phyloP scores from a whole-genome alignment of 108 stramenopile species.

The Cyclostephanos invisitatus region DNA sequence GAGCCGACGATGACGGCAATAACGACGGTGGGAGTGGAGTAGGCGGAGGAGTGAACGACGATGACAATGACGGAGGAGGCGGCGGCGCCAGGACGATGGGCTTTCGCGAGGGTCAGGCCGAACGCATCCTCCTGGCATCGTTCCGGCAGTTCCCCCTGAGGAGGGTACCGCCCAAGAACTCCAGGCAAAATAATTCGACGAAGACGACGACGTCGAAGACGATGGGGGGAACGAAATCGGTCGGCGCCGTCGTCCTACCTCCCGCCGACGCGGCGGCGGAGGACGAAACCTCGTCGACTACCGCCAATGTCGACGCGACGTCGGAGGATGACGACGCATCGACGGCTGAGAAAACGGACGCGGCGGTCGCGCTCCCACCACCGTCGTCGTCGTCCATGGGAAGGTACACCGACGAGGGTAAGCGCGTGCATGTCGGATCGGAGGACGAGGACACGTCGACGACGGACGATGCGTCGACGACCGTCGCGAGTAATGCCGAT shows the following conservation, averaged over 20 bases:
- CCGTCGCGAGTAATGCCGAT: background rate
- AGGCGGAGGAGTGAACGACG: constrained; percentile 8
- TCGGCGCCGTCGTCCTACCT: background rate
- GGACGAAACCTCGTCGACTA: constrained; percentile 8
- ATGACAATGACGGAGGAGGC: background rate
- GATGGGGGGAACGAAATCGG: no score
- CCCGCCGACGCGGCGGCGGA: constrained; percentile 4
- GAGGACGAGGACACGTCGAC: constrained; percentile 14
- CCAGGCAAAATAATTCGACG: no score
- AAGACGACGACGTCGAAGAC: background rate
- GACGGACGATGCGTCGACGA: constrained; percentile 5
- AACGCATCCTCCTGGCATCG: constrained; percentile 76
- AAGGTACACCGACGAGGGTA: constrained; percentile 49
- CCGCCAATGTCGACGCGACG: background rate
- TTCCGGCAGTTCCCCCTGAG: constrained; percentile 88
- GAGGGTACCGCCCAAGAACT: constrained; percentile 47
- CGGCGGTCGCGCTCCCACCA: background rate
- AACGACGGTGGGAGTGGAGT: constrained; percentile 13
- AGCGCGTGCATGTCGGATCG: constrained; percentile 11
- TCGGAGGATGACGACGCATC: constrained; percentile 5
- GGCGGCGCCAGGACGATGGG: constrained; percentile 54
- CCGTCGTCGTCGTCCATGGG: background rate
- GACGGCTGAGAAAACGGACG: constrained; percentile 4
- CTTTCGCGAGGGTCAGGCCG: constrained; percentile 83
- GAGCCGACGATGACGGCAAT: constrained; percentile 33